phyloP scores from a whole-genome alignment of 2,329 filamentous ascomycete species.

The Mycocentrospora acerina region DNA sequence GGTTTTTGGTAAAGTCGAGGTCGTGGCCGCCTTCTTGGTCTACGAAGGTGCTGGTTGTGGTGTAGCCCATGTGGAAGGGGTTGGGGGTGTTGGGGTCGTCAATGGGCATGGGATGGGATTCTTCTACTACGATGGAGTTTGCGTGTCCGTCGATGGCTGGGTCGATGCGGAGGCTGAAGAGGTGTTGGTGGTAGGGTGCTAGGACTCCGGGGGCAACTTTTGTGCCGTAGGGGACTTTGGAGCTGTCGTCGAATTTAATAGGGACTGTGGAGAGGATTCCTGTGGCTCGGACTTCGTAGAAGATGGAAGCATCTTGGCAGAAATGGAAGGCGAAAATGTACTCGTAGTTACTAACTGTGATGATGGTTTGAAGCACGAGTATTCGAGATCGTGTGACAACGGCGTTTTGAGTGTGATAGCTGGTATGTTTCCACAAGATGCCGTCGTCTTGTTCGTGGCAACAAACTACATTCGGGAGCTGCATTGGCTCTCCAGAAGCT shows the following conservation, averaged over 20 bases:
- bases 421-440: conserved; percentile 34
- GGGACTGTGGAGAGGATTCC: conserved; percentile 46
- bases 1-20: conserved; percentile 24
- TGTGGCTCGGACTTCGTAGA: conserved; percentile 48
- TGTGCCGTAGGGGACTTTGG: conserved; percentile 42
- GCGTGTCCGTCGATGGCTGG: conserved; percentile 44
- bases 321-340: conserved; percentile 47
- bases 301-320: conserved; percentile 43
- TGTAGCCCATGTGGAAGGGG: conserved; percentile 25
- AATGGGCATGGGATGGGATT: conserved; percentile 21
- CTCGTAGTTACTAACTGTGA: conserved; percentile 33
- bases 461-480: conserved; percentile 47
- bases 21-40: conserved; percentile 17
- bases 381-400: conserved; percentile 22
- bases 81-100: conserved; percentile 10
- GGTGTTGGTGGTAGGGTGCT: conserved; percentile 48
- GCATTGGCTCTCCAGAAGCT: conserved; percentile 36
- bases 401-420: conserved; percentile 23
- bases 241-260: conserved; percentile 38
- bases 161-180: conserved; percentile 49
- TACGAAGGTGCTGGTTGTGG: conserved; percentile 10
- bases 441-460: conserved; percentile 62
- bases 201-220: conserved; percentile 46
- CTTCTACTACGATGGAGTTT: conserved; percentile 37
- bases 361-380: conserved; percentile 28